Evolutionary conservation across 805 yeast genomes (phyloP), one percentile per base, ranked within the genome.

Genomic region (Myxozyma geophila): DNA sequence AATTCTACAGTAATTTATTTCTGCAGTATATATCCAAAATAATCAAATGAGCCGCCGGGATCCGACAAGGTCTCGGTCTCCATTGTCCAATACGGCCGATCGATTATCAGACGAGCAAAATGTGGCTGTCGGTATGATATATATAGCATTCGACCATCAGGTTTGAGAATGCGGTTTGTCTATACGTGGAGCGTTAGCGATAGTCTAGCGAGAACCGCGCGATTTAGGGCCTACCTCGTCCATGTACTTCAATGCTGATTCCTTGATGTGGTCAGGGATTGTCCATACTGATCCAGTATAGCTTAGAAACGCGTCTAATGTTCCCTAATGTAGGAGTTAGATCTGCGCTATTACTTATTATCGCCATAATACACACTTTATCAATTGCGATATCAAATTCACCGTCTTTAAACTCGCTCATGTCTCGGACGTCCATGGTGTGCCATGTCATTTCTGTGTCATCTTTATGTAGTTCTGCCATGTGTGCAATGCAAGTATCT

Each of bases 71-170:
- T 58, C 37, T 66, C 67, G 13, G n/a, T 15, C 10, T 48, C 49
- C 58, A 64, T 40, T 5, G 10, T 55, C 72, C 71, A 70, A 58
- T 66, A 68, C 13, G 63, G 53, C 23, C 71, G 59, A 7, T 67
- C 70, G 4, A 70, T 57, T 3, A 69, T 63, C 33, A 68, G 67
- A 15, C 54, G 43, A 13, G 73, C 72, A 57, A 70, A 70, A 48
- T 70, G 73, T 12, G 73, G 73, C 49, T 70, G 73, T 9, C 73
- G 66, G 54, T 70, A 70, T 8, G 73, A 71, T 33, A 71, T 68
- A 53, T 71, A 70, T 10, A 70, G 63, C 46, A 70, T 50, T 39
- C 35, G 36, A 39, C 72, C 72, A 12, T 54, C 63, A 13, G 60
- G 64, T 47, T 68, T 69, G 17, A 70, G 63, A 23, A 70, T 56